Evolutionary conservation across 139 green algal species (phyloP).

Genomic region (Ostreobium quekettii): DNA sequence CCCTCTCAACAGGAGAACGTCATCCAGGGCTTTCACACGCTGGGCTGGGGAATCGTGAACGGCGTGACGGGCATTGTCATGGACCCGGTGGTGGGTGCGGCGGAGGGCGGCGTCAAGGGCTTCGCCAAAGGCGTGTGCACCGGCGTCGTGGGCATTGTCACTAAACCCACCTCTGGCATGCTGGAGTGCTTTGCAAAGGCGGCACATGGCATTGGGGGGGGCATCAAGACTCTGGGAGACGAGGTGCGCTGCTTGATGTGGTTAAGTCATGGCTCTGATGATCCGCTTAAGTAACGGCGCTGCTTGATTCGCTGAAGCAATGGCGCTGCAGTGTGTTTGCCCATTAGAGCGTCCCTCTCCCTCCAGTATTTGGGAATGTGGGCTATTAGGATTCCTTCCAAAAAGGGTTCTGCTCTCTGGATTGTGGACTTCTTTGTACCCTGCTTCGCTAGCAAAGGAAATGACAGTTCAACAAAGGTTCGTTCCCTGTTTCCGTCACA

Average conservation of each 20-base stretch:
- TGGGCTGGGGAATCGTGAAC: slow-evolving; percentile 19
- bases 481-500: too few species aligned
- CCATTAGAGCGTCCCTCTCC: too few species aligned
- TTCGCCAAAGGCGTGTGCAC: slow-evolving; percentile 35
- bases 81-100: slow-evolving; percentile 32
- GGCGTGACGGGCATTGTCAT: slow-evolving; percentile 38
- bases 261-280: too few species aligned
- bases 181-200: slow-evolving; percentile 38
- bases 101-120: slow-evolving; percentile 26
- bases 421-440: too few species aligned
- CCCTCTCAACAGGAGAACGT: slow-evolving; percentile 44
- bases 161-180: slow-evolving; percentile 42
- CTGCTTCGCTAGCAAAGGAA: too few species aligned
- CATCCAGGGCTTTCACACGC: slow-evolving; percentile 4
- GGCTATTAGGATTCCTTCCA: too few species aligned
- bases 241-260: slow-evolving; percentile 6
- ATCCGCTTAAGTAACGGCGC: too few species aligned
- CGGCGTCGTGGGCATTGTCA: slow-evolving; percentile 34
- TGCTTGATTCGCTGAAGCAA: too few species aligned
- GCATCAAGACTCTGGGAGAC: slow-evolving; percentile 29
- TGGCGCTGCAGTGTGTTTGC: too few species aligned
- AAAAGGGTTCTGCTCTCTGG: too few species aligned
- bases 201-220: slow-evolving; percentile 23
- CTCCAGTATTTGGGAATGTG: too few species aligned
- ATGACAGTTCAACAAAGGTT: too few species aligned